Evolutionary conservation across 2,329 filamentous ascomycete species (phyloP), one percentile per base, ranked within the genome.

Genomic region (Pyrenochaeta sp.): DNA sequence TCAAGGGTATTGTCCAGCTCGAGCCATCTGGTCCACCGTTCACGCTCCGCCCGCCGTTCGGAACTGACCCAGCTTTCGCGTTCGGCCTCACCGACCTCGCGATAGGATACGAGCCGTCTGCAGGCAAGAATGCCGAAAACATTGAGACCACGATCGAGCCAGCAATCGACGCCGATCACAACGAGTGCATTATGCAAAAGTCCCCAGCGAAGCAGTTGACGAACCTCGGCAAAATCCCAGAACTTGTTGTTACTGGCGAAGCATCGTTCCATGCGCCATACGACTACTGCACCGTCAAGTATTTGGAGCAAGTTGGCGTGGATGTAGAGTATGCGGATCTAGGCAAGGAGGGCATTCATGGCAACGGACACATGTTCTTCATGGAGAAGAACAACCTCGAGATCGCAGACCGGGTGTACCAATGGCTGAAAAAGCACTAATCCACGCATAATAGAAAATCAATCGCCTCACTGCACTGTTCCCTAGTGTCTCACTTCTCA

Each of bases 281-380:
- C 58, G 86, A 89, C 62, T 82, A 84, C 71, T 85, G 84, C 36
- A 86, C 82, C 0, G 80, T 83, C 1, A 59, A 71, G 12, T 88
- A 83, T 66, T 67, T 88, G 66, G 64, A 72, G 51, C 85, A 88
- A 45, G 69, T 63, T 2, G 72, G 73, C 15, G 66, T 74, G 0
- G 37, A 67, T 1, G 66, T 72, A 0, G 62, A 71, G 34, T 67
- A 61, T 56, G 34, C 64, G 19, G 62, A 75, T 19, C 47, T 77
- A 1, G 82, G 84, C 27, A 77, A 88, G 70, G 81, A 82, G 39
- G 92, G 94, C 58, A 80, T 95, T 56, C 81, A 89, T 62, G 81
- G 83, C 58, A 93, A 77, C 47, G 72, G 66, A 9, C 72, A 76
- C 30, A 67, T 77, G 62, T 59, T 72, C 12, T 75, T 74, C 42